Percentiles rank a stretch among this genome's conserved stretches.
These are phyloP conservation scores for Echites panduratus DNA, from an alignment of 257 asterid genomes.

Conservation along the genomic window DNA sequence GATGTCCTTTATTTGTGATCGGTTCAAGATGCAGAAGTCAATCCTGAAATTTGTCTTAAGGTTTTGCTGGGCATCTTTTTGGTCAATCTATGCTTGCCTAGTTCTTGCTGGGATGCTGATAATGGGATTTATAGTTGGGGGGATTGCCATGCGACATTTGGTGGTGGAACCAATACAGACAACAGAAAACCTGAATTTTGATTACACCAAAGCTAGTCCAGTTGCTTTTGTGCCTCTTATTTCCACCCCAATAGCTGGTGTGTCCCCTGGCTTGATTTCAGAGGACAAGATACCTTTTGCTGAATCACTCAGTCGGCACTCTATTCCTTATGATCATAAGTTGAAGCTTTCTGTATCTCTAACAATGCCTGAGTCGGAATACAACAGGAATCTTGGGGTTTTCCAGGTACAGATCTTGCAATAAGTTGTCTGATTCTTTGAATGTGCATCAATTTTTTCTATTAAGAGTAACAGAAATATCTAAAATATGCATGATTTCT, in stretches of 20 bases:
- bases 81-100: constrained; percentile 40
- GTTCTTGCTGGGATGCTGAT: constrained; percentile 36
- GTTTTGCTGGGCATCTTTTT: constrained; percentile 32
- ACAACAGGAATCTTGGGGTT: constrained; percentile 52
- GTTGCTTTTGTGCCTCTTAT: constrained; percentile 41
- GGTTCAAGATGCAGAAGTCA: constrained; percentile 26
- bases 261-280: constrained; percentile 12
- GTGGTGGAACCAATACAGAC: constrained; percentile 45
- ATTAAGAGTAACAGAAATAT: not conserved
- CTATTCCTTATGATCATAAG: constrained; percentile 39
- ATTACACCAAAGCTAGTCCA: constrained; percentile 54
- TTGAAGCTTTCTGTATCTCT: constrained; percentile 40
- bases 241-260: constrained; percentile 15
- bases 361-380: constrained; percentile 59
- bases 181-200: constrained; percentile 42
- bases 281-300: constrained; percentile 2
- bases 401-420: constrained; percentile 44
- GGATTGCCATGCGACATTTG: constrained; percentile 28
- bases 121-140: constrained; percentile 34
- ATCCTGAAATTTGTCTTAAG: constrained; percentile 30
- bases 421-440: not conserved
- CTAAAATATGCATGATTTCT: not conserved
- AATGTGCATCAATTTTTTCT: not conserved
- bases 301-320: constrained; percentile 11
- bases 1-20: constrained; percentile 22